These are phyloP conservation scores for Pythium pyrilobum DNA, from an alignment of 352 stramenopile species.

Conservation along the genomic window DNA sequence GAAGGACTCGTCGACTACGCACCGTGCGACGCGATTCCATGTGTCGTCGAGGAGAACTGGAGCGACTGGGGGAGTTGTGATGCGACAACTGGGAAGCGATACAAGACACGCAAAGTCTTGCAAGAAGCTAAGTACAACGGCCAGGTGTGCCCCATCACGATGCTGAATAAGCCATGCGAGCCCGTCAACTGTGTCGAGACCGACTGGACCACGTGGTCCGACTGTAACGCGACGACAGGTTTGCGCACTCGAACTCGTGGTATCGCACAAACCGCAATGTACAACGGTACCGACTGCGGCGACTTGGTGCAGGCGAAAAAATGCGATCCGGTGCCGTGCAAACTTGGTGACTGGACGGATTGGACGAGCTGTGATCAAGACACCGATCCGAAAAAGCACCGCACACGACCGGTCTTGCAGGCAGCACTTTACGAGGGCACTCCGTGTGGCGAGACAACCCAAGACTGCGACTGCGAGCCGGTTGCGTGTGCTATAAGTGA, in stretches of 20 bases:
- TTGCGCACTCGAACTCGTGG: constrained; percentile 30
- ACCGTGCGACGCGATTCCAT: constrained; percentile 38
- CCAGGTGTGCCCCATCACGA: not conserved
- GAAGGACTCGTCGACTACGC: constrained; percentile 21
- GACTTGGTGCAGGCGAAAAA: constrained; percentile 31
- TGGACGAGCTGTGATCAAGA: constrained; percentile 57
- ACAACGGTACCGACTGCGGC: constrained; percentile 34
- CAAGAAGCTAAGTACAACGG: constrained; percentile 8
- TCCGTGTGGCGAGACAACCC: constrained; percentile 24
- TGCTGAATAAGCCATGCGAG: constrained; percentile 32
- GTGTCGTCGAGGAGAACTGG: constrained; percentile 26
- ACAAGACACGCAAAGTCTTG: constrained; percentile 1
- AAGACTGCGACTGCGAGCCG: constrained; percentile 33
- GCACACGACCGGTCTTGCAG: constrained; percentile 26
- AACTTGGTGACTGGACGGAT: constrained; percentile 29
- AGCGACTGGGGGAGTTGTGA: constrained; percentile 15
- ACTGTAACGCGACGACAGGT: constrained; percentile 34
- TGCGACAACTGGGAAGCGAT: constrained; percentile 3
- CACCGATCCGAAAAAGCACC: constrained; percentile 30
- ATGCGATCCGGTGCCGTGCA: constrained; percentile 43
- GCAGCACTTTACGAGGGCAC: constrained; percentile 26
- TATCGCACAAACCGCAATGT: constrained; percentile 25
- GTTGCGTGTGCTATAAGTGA: constrained; percentile 34
- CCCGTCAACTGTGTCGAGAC: constrained; percentile 45
- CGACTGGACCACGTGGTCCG: constrained; percentile 39